Conservation (phyloP, 2,329 filamentous ascomycete genomes). For the Penicillium decumbens region DNA sequence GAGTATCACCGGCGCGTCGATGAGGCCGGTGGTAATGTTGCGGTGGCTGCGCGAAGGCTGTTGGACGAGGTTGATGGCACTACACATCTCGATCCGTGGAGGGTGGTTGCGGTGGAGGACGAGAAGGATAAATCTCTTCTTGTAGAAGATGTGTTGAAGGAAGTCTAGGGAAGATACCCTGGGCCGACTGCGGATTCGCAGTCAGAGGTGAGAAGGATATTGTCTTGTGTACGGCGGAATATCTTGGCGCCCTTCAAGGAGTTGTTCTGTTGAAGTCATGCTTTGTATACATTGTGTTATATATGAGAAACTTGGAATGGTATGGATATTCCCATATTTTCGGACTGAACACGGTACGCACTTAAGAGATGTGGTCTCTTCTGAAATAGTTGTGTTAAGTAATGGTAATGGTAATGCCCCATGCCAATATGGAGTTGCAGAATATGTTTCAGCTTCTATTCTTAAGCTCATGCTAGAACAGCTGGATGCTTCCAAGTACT, state of each 20-base stretch:
- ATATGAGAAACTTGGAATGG: too few species aligned
- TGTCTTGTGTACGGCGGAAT: not conserved
- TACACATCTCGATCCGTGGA: constrained; percentile 12
- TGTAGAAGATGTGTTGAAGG: not conserved
- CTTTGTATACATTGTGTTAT: too few species aligned
- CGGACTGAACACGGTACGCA: not conserved
- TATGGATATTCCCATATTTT: not conserved
- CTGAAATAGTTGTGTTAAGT: not conserved
- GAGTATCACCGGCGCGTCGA: constrained; percentile 27
- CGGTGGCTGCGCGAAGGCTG: constrained; percentile 27
- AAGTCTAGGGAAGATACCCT: constrained; percentile 1
- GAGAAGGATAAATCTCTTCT: constrained; percentile 1
- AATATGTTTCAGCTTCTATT: not conserved
- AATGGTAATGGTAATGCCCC: not conserved
- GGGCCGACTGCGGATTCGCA: not conserved
- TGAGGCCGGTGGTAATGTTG: constrained; percentile 29
- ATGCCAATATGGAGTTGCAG: not conserved
- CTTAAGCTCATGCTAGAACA: constrained; percentile 5
- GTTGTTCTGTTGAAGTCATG: too few species aligned
- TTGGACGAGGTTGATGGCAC: constrained; percentile 30
- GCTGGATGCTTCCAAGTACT: constrained; percentile 25
- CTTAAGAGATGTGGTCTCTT: not conserved
- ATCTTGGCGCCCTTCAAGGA: too few species aligned
- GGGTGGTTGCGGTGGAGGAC: constrained; percentile 1
- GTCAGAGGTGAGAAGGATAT: not conserved